Evolutionary conservation across 148 eudicot genomes (phyloP).

Genomic region (Rheum nobile): DNA sequence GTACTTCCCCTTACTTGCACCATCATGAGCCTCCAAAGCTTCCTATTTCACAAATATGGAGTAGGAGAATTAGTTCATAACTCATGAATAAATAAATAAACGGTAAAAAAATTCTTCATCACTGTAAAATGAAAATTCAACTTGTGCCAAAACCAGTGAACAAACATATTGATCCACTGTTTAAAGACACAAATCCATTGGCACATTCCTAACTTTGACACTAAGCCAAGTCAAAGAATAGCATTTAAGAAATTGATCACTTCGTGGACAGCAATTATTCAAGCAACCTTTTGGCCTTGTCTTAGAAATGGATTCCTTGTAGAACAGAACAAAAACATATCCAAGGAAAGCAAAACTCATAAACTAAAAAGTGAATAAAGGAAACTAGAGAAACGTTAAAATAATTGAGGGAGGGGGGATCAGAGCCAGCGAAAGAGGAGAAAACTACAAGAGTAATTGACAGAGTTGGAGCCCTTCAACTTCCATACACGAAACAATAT

Average conservation of each 20-base stretch:
- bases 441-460: background rate
- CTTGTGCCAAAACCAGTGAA: background rate
- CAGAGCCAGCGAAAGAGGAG: background rate
- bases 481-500: background rate
- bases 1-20: conserved; percentile 92
- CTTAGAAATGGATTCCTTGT: background rate
- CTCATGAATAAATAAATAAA: background rate
- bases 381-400: background rate
- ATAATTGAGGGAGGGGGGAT: background rate
- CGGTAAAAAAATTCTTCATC: background rate
- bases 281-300: background rate
- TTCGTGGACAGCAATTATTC: background rate
- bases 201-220: background rate
- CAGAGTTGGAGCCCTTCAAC: background rate
- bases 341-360: background rate
- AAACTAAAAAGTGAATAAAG: background rate
- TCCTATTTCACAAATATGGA: conserved; percentile 29
- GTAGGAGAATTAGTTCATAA: background rate
- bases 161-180: background rate
- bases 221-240: background rate
- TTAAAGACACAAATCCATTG: background rate
- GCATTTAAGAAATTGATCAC: background rate
- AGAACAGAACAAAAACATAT: background rate
- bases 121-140: background rate
- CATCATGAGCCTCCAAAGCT: conserved; percentile 86